Evolutionary conservation across 73 alveolate species (phyloP).

Genomic region (Tetrahymena borealis): DNA sequence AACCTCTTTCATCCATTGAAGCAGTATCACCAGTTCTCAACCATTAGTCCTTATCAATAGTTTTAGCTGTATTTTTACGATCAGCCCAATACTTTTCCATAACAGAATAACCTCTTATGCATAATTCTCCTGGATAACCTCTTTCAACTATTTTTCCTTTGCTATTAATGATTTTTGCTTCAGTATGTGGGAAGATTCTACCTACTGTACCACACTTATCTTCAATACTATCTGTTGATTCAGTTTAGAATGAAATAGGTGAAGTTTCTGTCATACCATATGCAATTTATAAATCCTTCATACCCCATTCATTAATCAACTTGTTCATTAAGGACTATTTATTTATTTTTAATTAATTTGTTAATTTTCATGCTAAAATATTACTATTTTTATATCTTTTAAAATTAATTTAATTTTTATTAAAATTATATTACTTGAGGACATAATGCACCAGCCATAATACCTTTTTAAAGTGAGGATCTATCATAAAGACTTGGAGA

Average conservation of each 20-base stretch:
- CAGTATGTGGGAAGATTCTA: slow-evolving; percentile 38
- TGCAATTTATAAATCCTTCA: slow-evolving; percentile 3
- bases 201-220: slow-evolving; percentile 51
- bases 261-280: slow-evolving; percentile 42
- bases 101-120: slow-evolving; percentile 64
- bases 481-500: slow-evolving; percentile 12
- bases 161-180: slow-evolving; percentile 45
- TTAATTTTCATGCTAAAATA: neutral
- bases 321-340: neutral
- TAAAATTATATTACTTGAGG: slow-evolving; percentile 39
- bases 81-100: slow-evolving; percentile 79
- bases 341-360: neutral
- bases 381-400: no score
- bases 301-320: neutral
- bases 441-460: slow-evolving; percentile 68
- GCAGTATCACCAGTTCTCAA: slow-evolving; percentile 73
- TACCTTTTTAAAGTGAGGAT: slow-evolving; percentile 54
- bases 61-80: slow-evolving; percentile 48
- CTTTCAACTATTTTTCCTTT: slow-evolving; percentile 26
- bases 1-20: slow-evolving; percentile 69
- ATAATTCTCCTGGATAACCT: slow-evolving; percentile 56
- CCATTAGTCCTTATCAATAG: slow-evolving; percentile 61
- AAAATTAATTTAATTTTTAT: no score
- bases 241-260: slow-evolving; percentile 24
- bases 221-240: slow-evolving; percentile 18